Conservation (phyloP, 331 rosid species). For the Erythrophleum ivorense region DNA sequence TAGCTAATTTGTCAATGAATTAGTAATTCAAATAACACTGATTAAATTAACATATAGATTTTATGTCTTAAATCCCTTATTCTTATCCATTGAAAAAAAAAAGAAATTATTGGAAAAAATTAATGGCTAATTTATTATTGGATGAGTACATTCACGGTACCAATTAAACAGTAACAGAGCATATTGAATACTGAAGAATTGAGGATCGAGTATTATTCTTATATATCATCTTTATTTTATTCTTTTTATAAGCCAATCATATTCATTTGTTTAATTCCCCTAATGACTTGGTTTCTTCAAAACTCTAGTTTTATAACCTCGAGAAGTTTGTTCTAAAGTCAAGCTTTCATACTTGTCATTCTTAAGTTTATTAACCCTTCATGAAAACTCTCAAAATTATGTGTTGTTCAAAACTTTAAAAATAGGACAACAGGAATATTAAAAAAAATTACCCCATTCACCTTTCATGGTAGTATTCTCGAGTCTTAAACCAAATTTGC, state of each 20-base stretch:
- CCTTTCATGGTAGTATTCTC: too few species aligned
- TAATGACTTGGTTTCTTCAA: constrained; percentile 36
- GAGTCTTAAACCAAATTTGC: too few species aligned
- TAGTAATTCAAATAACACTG: background rate
- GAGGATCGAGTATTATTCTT: background rate
- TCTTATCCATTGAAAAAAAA: background rate
- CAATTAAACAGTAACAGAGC: background rate
- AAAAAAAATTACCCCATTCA: too few species aligned
- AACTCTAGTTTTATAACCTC: constrained; percentile 34
- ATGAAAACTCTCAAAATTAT: constrained; percentile 20
- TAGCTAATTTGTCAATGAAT: background rate
- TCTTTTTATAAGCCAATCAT: background rate
- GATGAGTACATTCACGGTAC: background rate
- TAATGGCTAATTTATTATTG: background rate
- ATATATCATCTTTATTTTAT: background rate
- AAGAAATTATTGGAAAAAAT: background rate
- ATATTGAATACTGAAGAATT: background rate
- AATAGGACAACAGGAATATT: background rate
- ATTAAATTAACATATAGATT: background rate
- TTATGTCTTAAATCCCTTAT: background rate
- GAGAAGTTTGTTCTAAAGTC: constrained; percentile 40
- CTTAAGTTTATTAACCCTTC: constrained; percentile 27
- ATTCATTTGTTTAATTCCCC: constrained; percentile 32
- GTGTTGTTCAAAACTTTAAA: constrained; percentile 16
- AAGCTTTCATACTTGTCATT: constrained; percentile 44